Evolutionary conservation across 331 rosid genomes (phyloP).

Genomic region (Cydonia oblonga): DNA sequence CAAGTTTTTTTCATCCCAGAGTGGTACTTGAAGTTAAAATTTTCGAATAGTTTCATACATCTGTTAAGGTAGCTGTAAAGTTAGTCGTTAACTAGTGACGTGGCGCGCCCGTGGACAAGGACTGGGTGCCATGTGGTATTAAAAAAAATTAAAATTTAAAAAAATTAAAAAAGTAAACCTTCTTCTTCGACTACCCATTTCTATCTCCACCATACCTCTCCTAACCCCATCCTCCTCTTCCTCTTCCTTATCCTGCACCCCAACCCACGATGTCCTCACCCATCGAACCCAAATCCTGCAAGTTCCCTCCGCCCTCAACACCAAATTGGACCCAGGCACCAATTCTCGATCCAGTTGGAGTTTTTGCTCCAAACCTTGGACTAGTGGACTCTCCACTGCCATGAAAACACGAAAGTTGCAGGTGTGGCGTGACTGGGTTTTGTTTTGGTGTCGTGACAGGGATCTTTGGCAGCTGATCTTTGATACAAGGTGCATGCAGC

Average conservation of each 20-base stretch:
- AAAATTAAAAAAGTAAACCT: too few relatives aligned
- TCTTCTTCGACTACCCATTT: too few relatives aligned
- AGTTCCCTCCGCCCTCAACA: background rate
- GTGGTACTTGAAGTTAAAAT: too few relatives aligned
- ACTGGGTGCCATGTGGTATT: too few relatives aligned
- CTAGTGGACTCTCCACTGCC: background rate
- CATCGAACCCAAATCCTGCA: background rate
- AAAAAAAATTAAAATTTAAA: too few relatives aligned
- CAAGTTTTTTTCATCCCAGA: too few relatives aligned
- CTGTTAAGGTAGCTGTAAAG: too few relatives aligned
- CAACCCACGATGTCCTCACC: background rate
- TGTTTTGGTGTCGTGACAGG: background rate
- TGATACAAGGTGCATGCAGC: background rate
- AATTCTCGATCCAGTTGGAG: background rate
- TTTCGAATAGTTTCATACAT: too few relatives aligned
- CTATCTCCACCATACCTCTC: background rate
- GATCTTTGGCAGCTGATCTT: background rate
- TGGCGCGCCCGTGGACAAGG: too few relatives aligned
- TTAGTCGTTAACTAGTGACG: too few relatives aligned
- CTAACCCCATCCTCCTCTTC: background rate
- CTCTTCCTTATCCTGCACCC: background rate
- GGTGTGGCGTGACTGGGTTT: background rate
- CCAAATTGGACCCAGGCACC: background rate
- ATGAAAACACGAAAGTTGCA: background rate
- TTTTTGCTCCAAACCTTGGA: background rate